Conservation (phyloP, 1,139 yeast genomes). For the Lizanozyma gosingica region DNA sequence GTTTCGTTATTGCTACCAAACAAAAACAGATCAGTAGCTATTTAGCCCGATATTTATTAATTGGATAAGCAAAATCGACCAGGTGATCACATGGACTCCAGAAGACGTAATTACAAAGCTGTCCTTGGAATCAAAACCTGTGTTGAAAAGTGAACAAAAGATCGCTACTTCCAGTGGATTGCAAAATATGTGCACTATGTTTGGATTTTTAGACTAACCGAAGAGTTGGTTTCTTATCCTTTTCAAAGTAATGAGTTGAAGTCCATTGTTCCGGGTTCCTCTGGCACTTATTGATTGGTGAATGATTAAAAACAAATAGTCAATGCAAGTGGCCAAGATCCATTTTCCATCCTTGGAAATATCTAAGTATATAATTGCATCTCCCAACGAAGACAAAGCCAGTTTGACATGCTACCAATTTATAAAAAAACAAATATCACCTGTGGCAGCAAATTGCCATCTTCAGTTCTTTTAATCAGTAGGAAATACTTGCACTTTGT, state of each 20-base stretch:
- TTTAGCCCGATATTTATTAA: conserved; percentile 52
- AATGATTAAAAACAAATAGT: conserved; percentile 65
- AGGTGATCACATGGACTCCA: conserved; percentile 74
- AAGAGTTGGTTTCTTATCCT: conserved; percentile 61
- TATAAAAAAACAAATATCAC: conserved; percentile 71
- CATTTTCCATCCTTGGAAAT: conserved; percentile 76
- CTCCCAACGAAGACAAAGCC: conserved; percentile 74
- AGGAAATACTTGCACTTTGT: conserved; percentile 49
- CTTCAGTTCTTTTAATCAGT: conserved; percentile 61
- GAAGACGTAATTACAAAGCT: conserved; percentile 66
- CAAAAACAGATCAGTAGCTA: conserved; percentile 72
- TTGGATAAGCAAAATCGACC: conserved; percentile 66
- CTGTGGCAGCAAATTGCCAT: conserved; percentile 71
- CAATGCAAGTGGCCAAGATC: conserved; percentile 70
- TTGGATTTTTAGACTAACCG: conserved; percentile 60
- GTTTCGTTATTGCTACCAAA: conserved; percentile 67
- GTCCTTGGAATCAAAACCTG: conserved; percentile 55
- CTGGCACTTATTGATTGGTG: conserved; percentile 51
- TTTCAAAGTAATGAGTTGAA: conserved; percentile 57
- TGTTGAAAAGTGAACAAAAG: conserved; percentile 64
- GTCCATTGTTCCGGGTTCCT: conserved; percentile 53
- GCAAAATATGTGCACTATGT: conserved; percentile 63
- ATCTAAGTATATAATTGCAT: conserved; percentile 56
- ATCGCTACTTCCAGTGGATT: conserved; percentile 39
- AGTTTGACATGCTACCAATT: conserved; percentile 66